Conservation (phyloP, 345 rosid species). For the Syzygium jambos region DNA sequence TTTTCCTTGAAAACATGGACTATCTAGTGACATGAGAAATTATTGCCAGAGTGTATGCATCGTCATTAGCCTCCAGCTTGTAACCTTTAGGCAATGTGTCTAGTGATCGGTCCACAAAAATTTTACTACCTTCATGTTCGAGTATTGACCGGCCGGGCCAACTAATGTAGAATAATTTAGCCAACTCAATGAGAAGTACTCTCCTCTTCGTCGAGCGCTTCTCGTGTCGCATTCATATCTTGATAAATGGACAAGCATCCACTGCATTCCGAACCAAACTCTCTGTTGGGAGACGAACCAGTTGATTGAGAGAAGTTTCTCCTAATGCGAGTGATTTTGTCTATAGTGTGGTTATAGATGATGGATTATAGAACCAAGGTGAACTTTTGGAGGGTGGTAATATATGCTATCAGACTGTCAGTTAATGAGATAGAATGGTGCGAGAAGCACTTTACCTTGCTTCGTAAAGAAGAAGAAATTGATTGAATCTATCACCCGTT, state of each 20-base stretch:
- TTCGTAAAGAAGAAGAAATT: neutral
- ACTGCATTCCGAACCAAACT: neutral
- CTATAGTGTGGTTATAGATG: neutral
- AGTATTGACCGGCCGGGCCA: neutral
- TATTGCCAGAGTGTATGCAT: neutral
- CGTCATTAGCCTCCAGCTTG: neutral
- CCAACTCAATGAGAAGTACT: neutral
- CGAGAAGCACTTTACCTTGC: neutral
- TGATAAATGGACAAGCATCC: neutral
- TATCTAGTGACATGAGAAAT: constrained; percentile 9
- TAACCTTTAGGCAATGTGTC: constrained; percentile 19
- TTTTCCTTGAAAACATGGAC: constrained; percentile 38
- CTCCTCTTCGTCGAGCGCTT: neutral
- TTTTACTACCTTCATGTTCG: neutral
- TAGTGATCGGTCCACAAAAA: neutral
- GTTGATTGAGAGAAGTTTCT: neutral
- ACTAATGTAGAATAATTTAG: neutral
- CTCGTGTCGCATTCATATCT: neutral
- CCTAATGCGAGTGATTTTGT: no score
- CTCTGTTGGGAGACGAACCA: neutral
- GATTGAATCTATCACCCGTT: neutral
- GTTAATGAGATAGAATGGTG: neutral
- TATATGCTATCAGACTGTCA: neutral
- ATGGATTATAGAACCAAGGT: neutral
- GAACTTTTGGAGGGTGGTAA: neutral